Base-by-base conservation (phyloP, 2,329 filamentous ascomycete species). In the Xylaria sp. region DNA sequence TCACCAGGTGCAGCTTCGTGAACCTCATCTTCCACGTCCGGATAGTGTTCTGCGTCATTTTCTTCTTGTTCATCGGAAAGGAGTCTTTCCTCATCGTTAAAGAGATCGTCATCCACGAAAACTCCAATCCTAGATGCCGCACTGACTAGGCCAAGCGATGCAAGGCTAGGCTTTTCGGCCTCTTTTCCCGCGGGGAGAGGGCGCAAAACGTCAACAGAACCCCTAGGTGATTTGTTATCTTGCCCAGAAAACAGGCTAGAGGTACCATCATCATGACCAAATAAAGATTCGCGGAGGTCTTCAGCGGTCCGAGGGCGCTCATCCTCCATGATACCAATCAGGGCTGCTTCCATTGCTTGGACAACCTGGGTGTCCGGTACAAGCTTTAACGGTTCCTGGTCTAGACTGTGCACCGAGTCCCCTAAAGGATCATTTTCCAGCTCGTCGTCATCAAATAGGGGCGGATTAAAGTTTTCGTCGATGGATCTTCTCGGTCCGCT, bases 1-100 rank as follows among this genome's bases (percentile, higher is more conserved):
- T 99, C 94, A 44, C 94, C 94, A 1, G 95, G 94, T 0, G 92
- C 93, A 49, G 94, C 95, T 78, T 96, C 90, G 67, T 96, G 91
- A 7, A 99, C 91, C 66, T 92, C 88, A 64, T 97, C 92, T 10
- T 88, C 84, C 3, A 86, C 81, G 52, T 86, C 84, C 2, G 80
- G 79, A 10, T 80, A 78, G 2, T 78, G 78, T 18, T 79, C 79
- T 19, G 80, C 80, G 8, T 86, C 83, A 0, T 81, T 81, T 60
- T 93, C 91, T 54, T 92, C 90, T 55, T 88, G 86, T 68, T 96
- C 92, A 67, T 97, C 93, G 55, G 92, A 89, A 4, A 92, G 79
- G 66, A 91, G 91, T 68, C 87, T 92, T 68, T 90, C 85, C 69
- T 96, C 91, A 64, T 97, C 93, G 1, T 87, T 89, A 71, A 97